Conservation (phyloP, 108 stramenopile species). For the Pseudonitzschia pungens region DNA sequence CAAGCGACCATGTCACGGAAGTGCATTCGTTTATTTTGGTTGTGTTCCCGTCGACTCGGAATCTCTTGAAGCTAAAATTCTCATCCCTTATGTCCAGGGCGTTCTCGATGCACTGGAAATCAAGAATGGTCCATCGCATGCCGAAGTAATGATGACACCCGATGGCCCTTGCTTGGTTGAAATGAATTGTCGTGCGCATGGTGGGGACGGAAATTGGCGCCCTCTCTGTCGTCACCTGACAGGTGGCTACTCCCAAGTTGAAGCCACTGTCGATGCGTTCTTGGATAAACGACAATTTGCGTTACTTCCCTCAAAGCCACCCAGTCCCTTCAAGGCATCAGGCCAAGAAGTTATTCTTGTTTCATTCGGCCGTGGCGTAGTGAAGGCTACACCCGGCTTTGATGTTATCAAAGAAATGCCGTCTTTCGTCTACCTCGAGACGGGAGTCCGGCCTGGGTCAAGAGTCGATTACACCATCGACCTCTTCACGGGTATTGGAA, state of each 20-base stretch:
- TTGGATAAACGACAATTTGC: constrained; percentile 65
- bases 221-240: constrained; percentile 68
- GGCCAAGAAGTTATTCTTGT: constrained; percentile 89
- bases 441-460: constrained; percentile 67
- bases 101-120: constrained; percentile 80
- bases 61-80: constrained; percentile 68
- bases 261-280: constrained; percentile 80
- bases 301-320: constrained; percentile 60
- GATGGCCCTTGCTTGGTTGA: constrained; percentile 90
- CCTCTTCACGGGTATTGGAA: constrained; percentile 83
- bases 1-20: constrained; percentile 79
- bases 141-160: constrained; percentile 67
- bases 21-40: constrained; percentile 88
- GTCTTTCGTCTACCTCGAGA: constrained; percentile 82
- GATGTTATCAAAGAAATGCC: constrained; percentile 70
- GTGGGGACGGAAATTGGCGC: constrained; percentile 94
- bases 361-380: constrained; percentile 64
- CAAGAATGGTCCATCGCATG: constrained; percentile 67
- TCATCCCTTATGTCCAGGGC: constrained; percentile 76
- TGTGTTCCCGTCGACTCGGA: constrained; percentile 71
- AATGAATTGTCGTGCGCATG: constrained; percentile 78
- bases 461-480: constrained; percentile 83
- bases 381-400: constrained; percentile 78
- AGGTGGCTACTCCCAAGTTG: constrained; percentile 88
- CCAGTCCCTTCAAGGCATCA: constrained; percentile 79